Evolutionary conservation across 495 filamentous ascomycete genomes (phyloP).

Genomic region (Penicillium malachiteum): DNA sequence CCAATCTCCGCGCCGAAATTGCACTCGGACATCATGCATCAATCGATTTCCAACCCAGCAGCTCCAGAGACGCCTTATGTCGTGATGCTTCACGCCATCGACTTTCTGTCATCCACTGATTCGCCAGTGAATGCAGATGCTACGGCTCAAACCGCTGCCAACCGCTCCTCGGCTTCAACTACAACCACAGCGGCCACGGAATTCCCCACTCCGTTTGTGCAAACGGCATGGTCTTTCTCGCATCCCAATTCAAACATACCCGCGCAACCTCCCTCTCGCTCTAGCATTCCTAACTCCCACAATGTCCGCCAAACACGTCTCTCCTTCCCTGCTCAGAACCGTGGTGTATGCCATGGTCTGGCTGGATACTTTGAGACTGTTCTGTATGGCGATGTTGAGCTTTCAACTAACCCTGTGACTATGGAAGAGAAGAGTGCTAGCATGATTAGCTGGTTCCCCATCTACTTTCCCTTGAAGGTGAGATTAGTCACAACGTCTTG

Average conservation of each 20-base stretch:
- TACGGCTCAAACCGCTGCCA: slow-evolving; percentile 12
- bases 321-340: slow-evolving; percentile 65
- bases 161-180: slow-evolving; percentile 31
- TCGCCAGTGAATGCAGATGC: slow-evolving; percentile 13
- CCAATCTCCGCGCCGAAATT: slow-evolving; percentile 89
- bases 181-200: slow-evolving; percentile 31
- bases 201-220: slow-evolving; percentile 34
- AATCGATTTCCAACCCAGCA: slow-evolving; percentile 59
- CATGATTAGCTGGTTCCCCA: slow-evolving; percentile 99
- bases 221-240: slow-evolving; percentile 50
- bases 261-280: slow-evolving; percentile 29
- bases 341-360: slow-evolving; percentile 86
- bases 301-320: slow-evolving; percentile 76
- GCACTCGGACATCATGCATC: slow-evolving; percentile 70
- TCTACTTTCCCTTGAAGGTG: slow-evolving; percentile 96
- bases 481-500: neutral
- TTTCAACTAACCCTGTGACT: slow-evolving; percentile 89
- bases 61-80: slow-evolving; percentile 86
- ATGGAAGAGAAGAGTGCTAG: slow-evolving; percentile 90
- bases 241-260: slow-evolving; percentile 46
- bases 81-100: slow-evolving; percentile 84
- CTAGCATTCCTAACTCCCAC: slow-evolving; percentile 70
- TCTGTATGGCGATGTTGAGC: slow-evolving; percentile 77
- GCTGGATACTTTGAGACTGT: slow-evolving; percentile 96
- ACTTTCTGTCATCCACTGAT: slow-evolving; percentile 64